Evolutionary conservation across 192 early-diverging fungal species (phyloP), one percentile per base, ranked within the genome.

Genomic region (Lobosporangium transversale): DNA sequence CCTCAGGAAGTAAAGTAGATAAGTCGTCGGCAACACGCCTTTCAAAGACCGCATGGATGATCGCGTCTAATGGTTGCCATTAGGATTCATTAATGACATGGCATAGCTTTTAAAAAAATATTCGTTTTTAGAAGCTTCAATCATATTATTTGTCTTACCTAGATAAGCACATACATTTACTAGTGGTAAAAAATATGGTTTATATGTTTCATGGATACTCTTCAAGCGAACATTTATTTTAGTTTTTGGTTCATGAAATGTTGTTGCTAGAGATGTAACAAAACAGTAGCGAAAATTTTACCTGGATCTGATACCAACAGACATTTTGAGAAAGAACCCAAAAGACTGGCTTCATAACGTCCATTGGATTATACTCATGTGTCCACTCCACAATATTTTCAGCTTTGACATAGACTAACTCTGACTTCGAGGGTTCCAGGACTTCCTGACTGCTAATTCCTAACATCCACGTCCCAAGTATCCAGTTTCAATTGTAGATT

Each of bases 291-390:
- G n/a, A n/a, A n/a, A 14, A 10, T 14, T 14, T 14, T 43, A 63
- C 69, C 69, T 71, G 35, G 20, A 71, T 57, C 40, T 63, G 32
- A 37, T 71, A 71, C 69, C 69, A 71, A 26, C 69, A 62, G 4
- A 71, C 54, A 9, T 62, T 44, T 1, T 63, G 30, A 0, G 69
- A 71, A 27, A 58, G 26, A 0, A 71, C 10, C 69, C 69, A 63
- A n/a, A 71, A 63, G 0, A 58, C 44, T 3, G 69, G 61, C 4
- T 33, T 24, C 48, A 21, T 63, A 2, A 31, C 20, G 21, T 56
- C 31, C 2, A 4, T 24, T 0, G 53, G 29, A 37, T 71, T 63
- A 26, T 44, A 71, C 15, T 71, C 60, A 20, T 71, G 69, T 1
- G 54, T 58, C 69, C 69, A 71, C n/a, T 71, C 61, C 1, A 63